phyloP scores from a whole-genome alignment of 176 grass and related monocot genomes.

The Eleusine indica region DNA sequence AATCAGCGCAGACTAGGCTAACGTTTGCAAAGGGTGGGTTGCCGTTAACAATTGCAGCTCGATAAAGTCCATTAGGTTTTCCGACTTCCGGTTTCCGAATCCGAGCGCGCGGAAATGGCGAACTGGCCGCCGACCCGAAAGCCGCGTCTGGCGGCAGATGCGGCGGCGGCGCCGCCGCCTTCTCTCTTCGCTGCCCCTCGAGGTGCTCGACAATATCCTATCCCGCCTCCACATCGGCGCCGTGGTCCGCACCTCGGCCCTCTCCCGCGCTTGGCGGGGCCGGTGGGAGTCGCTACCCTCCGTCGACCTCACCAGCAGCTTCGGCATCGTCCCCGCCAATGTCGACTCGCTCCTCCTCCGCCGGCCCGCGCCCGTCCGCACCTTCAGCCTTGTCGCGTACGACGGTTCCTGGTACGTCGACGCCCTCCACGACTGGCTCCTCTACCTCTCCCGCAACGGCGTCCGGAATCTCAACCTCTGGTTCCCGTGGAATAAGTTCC shows the following conservation, averaged over 20 bases:
- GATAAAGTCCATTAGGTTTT: not conserved
- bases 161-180: not conserved
- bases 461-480: not conserved
- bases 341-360: conserved; percentile 20
- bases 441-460: too few relatives aligned
- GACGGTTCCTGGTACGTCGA: too few relatives aligned
- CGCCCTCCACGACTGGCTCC: too few relatives aligned
- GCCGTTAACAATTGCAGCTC: too few relatives aligned
- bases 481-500: not conserved
- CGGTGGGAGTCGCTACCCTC: conserved; percentile 5
- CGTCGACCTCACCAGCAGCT: not conserved
- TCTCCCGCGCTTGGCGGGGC: conserved; percentile 21
- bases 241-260: conserved; percentile 9
- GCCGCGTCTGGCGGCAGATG: not conserved
- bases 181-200: not conserved
- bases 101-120: conserved; percentile 14
- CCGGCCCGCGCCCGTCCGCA: not conserved
- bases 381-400: too few relatives aligned
- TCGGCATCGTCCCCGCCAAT: not conserved
- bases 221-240: conserved; percentile 22
- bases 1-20: too few relatives aligned
- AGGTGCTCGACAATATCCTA: conserved; percentile 13
- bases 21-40: too few relatives aligned
- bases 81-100: too few relatives aligned
- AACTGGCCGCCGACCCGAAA: not conserved